Base-by-base conservation (phyloP, 352 stramenopile species). In the Phytophthora idaei region DNA sequence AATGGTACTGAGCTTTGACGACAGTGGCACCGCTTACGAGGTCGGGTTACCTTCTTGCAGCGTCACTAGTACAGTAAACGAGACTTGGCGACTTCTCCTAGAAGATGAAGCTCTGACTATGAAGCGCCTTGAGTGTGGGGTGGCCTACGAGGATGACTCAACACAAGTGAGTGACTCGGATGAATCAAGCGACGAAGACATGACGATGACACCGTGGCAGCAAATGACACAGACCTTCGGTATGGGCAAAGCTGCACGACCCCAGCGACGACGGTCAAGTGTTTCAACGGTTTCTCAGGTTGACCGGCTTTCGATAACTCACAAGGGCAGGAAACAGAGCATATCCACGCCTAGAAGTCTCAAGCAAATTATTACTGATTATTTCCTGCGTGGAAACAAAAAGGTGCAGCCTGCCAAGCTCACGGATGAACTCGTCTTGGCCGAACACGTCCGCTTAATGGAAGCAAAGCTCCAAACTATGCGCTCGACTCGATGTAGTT, bases 201-300 rank as follows among this genome's bases (percentile, higher is more conserved):
- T 90, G 73, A 84, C 61, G 27, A 90, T 93, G 81, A 92, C 85
- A 1, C 85, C 84, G 15, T 93, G 85, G 85, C 85, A 93, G 49
- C 85, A 93, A 65, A 93, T 93, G 83, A 93, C 85, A 1, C 84
- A 91, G 44, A 93, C 83, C 5, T 91, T 93, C 36, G 83, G 85
- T 29, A 93, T 93, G 75, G 72, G 71, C n/a, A 85, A 87, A 49
- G 53, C 52, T 54, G 27, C 41, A 11, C 63, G 76, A 4, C 58
- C 63, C 15, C 64, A 69, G 41, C 47, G 69, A n/a, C 69, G 81
- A 9, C 71, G 85, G 10, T 90, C 82, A 1, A 93, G 82, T 21
- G 63, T 90, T 42, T 93, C 84, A 27, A 85, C 77, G 0, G 34
- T 90, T 21, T 92, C 84, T 15, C 80, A 90, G 57, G 59, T 87